Percentiles rank a stretch among this genome's conserved stretches.
Conservation (phyloP, 176 grass and related monocot genomes). For the Rhipidocladum racemiflorum region DNA sequence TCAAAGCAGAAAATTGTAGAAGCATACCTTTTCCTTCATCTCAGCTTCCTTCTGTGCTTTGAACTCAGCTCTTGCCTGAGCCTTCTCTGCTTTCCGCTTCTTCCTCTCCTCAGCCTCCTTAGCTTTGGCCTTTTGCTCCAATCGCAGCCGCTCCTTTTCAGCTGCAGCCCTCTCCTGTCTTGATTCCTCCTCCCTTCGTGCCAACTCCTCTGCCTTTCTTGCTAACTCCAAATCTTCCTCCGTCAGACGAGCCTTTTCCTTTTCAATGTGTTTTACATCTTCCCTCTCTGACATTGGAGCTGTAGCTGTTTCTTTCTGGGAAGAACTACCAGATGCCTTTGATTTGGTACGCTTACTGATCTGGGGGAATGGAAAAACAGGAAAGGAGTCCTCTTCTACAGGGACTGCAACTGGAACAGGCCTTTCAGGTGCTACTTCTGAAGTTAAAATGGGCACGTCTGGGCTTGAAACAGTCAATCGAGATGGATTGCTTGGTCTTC, state of each 20-base stretch:
- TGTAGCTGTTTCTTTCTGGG: slow-evolving; percentile 15
- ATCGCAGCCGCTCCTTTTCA: slow-evolving; percentile 53
- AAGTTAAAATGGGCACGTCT: neutral
- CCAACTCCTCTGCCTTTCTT: slow-evolving; percentile 47
- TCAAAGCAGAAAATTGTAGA: slow-evolving; percentile 3
- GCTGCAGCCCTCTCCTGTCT: slow-evolving; percentile 50
- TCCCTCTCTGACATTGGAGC: slow-evolving; percentile 22
- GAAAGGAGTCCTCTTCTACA: slow-evolving; percentile 45
- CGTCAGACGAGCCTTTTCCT: slow-evolving; percentile 28
- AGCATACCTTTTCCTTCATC: slow-evolving; percentile 60
- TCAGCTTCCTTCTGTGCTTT: slow-evolving; percentile 77
- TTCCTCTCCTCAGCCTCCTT: slow-evolving; percentile 93
- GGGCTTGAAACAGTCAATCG: slow-evolving; percentile 19
- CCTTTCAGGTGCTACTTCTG: slow-evolving; percentile 31
- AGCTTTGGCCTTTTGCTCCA: slow-evolving; percentile 83
- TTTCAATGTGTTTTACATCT: slow-evolving; percentile 39
- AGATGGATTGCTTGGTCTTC: slow-evolving; percentile 43
- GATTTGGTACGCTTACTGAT: slow-evolving; percentile 40
- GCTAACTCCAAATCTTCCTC: slow-evolving; percentile 45
- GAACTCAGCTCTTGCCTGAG: slow-evolving; percentile 61
- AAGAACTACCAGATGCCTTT: slow-evolving; percentile 40
- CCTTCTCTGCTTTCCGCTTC: slow-evolving; percentile 62
- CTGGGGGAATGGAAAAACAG: slow-evolving; percentile 31
- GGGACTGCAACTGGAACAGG: slow-evolving; percentile 17
- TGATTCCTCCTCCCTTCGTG: slow-evolving; percentile 49